A percentile compares a stretch with the other conserved stretches of the same genome.
Conservation (phyloP, 148 eudicot genomes). For the Rhododendron ovatum region DNA sequence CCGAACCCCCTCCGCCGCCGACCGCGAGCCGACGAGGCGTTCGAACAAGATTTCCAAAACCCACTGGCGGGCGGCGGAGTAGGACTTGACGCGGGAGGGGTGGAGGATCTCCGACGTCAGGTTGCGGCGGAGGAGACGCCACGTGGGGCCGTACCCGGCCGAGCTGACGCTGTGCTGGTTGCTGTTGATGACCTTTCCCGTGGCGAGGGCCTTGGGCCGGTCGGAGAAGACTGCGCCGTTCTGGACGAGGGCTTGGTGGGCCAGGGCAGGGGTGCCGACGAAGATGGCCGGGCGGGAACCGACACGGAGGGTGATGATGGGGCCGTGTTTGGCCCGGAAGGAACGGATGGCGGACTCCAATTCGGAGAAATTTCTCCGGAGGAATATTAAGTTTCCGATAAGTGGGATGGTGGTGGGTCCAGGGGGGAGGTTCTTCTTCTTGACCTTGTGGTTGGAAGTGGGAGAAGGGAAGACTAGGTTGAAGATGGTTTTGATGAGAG, state of each 20-base stretch:
- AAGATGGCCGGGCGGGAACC: slow-evolving; percentile 13
- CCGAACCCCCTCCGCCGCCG: slow-evolving; percentile 17
- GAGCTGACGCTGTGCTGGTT: slow-evolving; percentile 12
- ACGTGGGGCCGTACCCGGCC: slow-evolving; percentile 28
- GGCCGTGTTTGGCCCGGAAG: slow-evolving; percentile 37
- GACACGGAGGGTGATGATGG: slow-evolving; percentile 14
- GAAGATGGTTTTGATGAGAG: slow-evolving; percentile 24
- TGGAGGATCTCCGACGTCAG: slow-evolving; percentile 56
- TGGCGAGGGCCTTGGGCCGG: background rate
- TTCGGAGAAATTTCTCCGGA: slow-evolving; percentile 35
- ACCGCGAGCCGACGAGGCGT: slow-evolving; percentile 17
- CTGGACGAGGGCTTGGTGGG: slow-evolving; percentile 16
- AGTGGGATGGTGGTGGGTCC: slow-evolving; percentile 41
- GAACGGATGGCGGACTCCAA: slow-evolving; percentile 33
- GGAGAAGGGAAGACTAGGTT: slow-evolving; percentile 9
- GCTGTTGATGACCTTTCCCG: background rate
- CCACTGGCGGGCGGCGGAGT: slow-evolving; percentile 49
- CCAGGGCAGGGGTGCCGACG: background rate
- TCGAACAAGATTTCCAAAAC: slow-evolving; percentile 35
- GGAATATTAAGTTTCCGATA: slow-evolving; percentile 31
- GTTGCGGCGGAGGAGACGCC: slow-evolving; percentile 69
- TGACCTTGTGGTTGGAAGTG: background rate
- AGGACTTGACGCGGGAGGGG: slow-evolving; percentile 41
- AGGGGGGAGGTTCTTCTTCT: slow-evolving; percentile 38
- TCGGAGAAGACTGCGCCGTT: slow-evolving; percentile 49